phyloP scores from a whole-genome alignment of 2,329 filamentous ascomycete species.

The Trichoderma sp. region DNA sequence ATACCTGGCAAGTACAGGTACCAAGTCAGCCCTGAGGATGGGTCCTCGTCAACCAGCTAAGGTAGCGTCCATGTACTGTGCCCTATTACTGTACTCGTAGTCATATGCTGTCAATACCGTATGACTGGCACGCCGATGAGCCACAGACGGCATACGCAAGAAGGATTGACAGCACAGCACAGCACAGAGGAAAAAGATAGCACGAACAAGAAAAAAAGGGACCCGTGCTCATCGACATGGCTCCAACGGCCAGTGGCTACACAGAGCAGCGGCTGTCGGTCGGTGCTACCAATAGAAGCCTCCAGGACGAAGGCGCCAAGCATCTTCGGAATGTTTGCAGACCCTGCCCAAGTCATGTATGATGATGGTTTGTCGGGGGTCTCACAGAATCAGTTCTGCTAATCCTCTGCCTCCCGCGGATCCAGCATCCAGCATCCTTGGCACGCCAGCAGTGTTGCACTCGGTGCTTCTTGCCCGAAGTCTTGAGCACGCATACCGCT shows the following conservation, averaged over 20 bases:
- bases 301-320: not conserved
- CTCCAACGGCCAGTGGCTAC: not conserved
- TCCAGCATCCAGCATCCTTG: not conserved
- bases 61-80: not conserved
- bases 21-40: conserved; percentile 17
- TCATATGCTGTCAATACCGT: not conserved
- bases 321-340: conserved; percentile 2
- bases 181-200: not conserved
- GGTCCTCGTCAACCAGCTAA: not conserved
- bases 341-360: not conserved
- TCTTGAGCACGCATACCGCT: not conserved
- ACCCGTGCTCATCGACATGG: not conserved
- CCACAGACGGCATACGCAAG: not conserved
- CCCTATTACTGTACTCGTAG: not conserved
- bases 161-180: not conserved
- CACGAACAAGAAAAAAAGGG: not conserved
- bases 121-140: not conserved
- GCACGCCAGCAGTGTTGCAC: not conserved
- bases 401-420: not conserved
- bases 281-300: not conserved
- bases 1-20: not conserved
- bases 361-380: not conserved
- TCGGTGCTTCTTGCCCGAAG: not conserved
- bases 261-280: not conserved
- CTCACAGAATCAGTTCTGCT: not conserved